Evolutionary conservation across 2,329 filamentous ascomycete genomes (phyloP).

Genomic region (Meredithiella fracta): DNA sequence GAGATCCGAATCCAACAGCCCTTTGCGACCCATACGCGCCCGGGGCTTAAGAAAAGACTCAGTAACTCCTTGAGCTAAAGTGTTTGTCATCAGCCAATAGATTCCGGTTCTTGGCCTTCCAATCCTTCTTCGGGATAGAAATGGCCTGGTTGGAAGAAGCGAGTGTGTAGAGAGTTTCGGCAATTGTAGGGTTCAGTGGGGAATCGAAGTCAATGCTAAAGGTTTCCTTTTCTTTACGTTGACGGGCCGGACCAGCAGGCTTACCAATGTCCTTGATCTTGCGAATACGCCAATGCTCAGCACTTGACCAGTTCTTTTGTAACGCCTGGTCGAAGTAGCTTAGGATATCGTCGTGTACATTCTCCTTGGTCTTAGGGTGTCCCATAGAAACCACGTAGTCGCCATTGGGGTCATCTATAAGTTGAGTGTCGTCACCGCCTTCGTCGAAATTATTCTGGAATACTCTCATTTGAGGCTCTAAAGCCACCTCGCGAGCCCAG

Average conservation of each 20-base stretch:
- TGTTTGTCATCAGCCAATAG: constrained; percentile 94
- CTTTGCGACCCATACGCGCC: constrained; percentile 57
- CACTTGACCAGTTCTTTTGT: constrained; percentile 93
- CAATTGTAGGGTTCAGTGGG: constrained; percentile 52
- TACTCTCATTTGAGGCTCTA: constrained; percentile 72
- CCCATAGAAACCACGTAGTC: constrained; percentile 69
- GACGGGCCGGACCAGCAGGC: constrained; percentile 40
- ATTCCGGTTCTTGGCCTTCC: constrained; percentile 86
- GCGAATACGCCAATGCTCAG: constrained; percentile 96
- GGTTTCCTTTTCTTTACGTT: constrained; percentile 85
- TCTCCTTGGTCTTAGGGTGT: constrained; percentile 38
- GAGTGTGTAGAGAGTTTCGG: constrained; percentile 65
- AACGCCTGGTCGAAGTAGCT: constrained; percentile 94
- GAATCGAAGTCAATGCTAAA: constrained; percentile 86
- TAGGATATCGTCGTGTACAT: constrained; percentile 81
- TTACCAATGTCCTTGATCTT: constrained; percentile 72
- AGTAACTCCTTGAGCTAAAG: constrained; percentile 89
- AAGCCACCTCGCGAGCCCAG: constrained; percentile 79
- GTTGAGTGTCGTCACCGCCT: constrained; percentile 26
- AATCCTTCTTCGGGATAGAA: constrained; percentile 78
- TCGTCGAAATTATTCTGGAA: constrained; percentile 47
- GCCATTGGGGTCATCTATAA: constrained; percentile 41
- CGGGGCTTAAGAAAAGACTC: constrained; percentile 90
- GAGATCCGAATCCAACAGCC: constrained; percentile 12
- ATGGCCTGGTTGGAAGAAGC: constrained; percentile 69